Conservation (phyloP, 768 basidiomycete genomes). For the Boletus edulis region DNA sequence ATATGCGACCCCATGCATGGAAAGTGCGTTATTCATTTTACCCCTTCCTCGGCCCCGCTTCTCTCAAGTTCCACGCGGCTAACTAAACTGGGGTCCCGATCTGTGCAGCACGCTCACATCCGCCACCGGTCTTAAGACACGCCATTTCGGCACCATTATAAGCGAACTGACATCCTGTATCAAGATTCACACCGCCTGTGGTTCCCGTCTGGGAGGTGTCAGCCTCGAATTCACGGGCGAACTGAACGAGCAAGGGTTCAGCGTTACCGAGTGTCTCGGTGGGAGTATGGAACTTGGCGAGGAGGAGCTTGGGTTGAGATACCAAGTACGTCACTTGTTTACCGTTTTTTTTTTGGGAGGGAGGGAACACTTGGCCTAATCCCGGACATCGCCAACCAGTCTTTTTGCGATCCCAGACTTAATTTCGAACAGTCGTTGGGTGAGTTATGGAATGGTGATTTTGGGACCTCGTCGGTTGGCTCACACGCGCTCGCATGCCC, state of each 20-base stretch:
- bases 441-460: constrained; percentile 34
- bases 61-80: background rate
- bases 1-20: constrained; percentile 99
- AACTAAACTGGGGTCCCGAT: background rate
- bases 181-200: constrained; percentile 69
- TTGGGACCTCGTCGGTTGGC: background rate
- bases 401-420: constrained; percentile 91
- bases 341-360: background rate
- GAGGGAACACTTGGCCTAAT: background rate
- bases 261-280: constrained; percentile 95
- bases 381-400: constrained; percentile 38
- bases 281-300: constrained; percentile 95
- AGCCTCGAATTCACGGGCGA: constrained; percentile 94
- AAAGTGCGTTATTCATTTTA: constrained; percentile 58
- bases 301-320: constrained; percentile 85
- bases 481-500: background rate
- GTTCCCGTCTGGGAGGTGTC: constrained; percentile 79
- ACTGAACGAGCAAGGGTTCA: constrained; percentile 85
- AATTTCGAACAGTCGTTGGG: constrained; percentile 96
- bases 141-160: constrained; percentile 87
- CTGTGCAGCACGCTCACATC: constrained; percentile 77
- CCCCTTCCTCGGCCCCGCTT: background rate
- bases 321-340: constrained; percentile 54
- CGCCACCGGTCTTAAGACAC: constrained; percentile 79
- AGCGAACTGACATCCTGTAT: constrained; percentile 81